Percentiles rank a stretch among this genome's conserved stretches.
These are phyloP conservation scores for Psophocarpus tetragonolobus DNA, from an alignment of 306 rosid genomes.

Conservation along the genomic window DNA sequence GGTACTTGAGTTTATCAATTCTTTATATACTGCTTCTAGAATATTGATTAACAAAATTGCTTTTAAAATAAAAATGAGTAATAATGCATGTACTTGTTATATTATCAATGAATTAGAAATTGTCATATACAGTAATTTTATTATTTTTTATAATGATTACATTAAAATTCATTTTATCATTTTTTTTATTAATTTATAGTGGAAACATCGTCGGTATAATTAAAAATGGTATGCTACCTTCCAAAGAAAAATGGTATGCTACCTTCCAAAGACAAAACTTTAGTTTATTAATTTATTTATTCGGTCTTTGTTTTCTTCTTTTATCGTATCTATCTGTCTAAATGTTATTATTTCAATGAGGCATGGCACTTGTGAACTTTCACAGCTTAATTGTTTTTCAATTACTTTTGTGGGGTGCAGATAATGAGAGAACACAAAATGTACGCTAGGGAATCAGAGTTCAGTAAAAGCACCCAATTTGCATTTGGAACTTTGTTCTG, in stretches of 20 bases:
- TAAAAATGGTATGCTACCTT: not conserved
- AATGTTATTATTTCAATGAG: not conserved
- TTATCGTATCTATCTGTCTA: not conserved
- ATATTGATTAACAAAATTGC: not conserved
- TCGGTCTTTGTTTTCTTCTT: not conserved
- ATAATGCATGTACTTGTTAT: not conserved
- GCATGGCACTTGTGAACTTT: not conserved
- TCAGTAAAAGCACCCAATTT: conserved; percentile 5
- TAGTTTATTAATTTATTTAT: not conserved
- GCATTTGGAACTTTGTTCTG: conserved; percentile 3
- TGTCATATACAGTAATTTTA: too few relatives aligned
- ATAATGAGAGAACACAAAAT: conserved; percentile 2
- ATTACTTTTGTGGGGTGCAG: not conserved
- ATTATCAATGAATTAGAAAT: too few relatives aligned
- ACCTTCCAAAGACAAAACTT: not conserved
- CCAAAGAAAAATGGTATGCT: not conserved
- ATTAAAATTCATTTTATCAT: too few relatives aligned
- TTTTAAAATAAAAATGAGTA: not conserved
- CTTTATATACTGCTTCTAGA: not conserved
- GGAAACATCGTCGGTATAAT: too few relatives aligned
- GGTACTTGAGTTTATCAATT: not conserved
- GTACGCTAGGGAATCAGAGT: not conserved
- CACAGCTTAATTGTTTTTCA: not conserved
- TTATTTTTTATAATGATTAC: too few relatives aligned
- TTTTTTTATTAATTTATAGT: too few relatives aligned